Evolutionary conservation across 352 stramenopile species (phyloP), one percentile per base, ranked within the genome.

Genomic region (Globisporangium paroecandrum): DNA sequence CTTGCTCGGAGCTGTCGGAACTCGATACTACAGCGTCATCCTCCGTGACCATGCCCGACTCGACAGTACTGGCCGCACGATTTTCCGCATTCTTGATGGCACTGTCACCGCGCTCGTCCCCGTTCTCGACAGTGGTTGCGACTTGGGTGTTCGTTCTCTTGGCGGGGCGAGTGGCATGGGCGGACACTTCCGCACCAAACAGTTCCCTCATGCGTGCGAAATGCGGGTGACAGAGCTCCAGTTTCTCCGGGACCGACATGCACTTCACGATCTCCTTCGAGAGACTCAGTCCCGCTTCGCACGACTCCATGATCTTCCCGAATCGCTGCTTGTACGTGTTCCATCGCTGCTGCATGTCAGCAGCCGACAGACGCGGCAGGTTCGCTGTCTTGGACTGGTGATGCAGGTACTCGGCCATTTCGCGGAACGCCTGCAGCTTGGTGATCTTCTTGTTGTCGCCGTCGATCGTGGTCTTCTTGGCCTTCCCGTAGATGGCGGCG

Each of bases 281-380:
- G 8, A 69, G 49, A 6, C 55, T 41, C 43, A 65, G 4, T 9
- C 54, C 69, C 0, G 61, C 66, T 47, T 51, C 22, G 15, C 3
- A n/a, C 41, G 24, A 29, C 4, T 56, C 5, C 59, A 65, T n/a
- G 5, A 41, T 56, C 59, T 51, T 69, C 36, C 64, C 65, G 57
- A 69, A 69, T 10, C 49, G 20, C 4, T 49, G 38, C 20, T 32
- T 53, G 47, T 72, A 72, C 8, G 60, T 72, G 15, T 38, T 15
- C 56, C 69, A 75, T 38, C 60, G 25, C n/a, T 75, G 43, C 27
- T 64, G 46, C 60, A 66, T 69, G n/a, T 55, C 64, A 8, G 34
- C 54, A 5, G 53, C 29, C 5, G 32, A 60, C 0, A 72, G 65
- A 4, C 7, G 34, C 25, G 27, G 60, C 12, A 66, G 43, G 12